Evolutionary conservation across 352 stramenopile species (phyloP).

Genomic region (Thraustochytrium sp.): DNA sequence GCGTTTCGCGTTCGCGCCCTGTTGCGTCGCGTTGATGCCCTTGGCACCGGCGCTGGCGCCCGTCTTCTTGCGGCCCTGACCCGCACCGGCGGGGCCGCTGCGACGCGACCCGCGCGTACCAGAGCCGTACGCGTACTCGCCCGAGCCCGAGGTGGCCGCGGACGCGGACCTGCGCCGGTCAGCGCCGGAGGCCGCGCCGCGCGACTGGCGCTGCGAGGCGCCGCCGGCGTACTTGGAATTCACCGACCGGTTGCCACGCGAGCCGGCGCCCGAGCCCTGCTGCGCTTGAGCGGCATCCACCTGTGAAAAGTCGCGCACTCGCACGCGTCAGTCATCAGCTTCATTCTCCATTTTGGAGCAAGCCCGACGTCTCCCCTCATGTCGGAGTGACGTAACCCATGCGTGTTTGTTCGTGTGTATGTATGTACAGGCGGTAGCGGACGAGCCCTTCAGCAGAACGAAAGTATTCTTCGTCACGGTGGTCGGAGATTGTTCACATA

Average conservation of each 20-base stretch:
- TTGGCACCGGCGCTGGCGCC: neutral
- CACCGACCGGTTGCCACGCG: neutral
- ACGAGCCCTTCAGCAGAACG: slow-evolving; percentile 25
- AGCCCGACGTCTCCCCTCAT: neutral
- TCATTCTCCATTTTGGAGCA: too few species aligned
- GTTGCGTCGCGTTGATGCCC: neutral
- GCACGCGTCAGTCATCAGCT: neutral
- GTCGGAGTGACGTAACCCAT: neutral
- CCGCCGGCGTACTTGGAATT: neutral
- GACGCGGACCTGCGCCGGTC: neutral
- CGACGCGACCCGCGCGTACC: neutral
- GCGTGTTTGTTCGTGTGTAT: too few species aligned
- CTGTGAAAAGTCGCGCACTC: too few species aligned
- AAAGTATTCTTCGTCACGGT: slow-evolving; percentile 39
- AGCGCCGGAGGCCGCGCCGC: neutral
- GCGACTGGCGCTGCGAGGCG: neutral
- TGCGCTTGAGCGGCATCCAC: slow-evolving; percentile 3
- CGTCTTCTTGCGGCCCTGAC: neutral
- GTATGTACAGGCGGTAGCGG: too few species aligned
- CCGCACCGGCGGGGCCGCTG: neutral
- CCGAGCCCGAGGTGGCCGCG: too few species aligned
- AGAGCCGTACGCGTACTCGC: neutral
- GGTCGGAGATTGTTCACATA: slow-evolving; percentile 45
- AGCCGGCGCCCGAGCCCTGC: neutral
- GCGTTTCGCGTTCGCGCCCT: neutral